A percentile compares a stretch with the other conserved stretches of the same genome.
Conservation (phyloP, 2,329 filamentous ascomycete species). For the Metarhizium guizhouense region DNA sequence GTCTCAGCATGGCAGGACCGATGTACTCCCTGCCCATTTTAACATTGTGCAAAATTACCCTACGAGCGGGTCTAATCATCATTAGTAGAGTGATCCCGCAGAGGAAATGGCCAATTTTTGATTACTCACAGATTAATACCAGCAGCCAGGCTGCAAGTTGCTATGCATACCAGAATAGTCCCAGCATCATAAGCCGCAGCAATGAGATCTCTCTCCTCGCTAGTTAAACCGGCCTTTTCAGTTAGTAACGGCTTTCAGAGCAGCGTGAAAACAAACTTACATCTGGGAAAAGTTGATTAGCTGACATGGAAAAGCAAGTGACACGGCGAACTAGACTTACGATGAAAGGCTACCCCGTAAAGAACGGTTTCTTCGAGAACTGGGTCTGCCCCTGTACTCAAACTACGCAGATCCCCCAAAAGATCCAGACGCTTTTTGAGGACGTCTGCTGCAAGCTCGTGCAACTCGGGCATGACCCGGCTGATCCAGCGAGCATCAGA, state of each 20-base stretch:
- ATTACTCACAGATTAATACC: slow-evolving; percentile 59
- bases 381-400: slow-evolving; percentile 57
- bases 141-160: slow-evolving; percentile 72
- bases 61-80: slow-evolving; percentile 43
- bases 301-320: background rate
- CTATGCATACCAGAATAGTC: slow-evolving; percentile 60
- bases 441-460: slow-evolving; percentile 36
- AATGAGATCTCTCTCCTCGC: slow-evolving; percentile 65
- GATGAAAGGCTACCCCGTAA: slow-evolving; percentile 66
- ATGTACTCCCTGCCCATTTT: slow-evolving; percentile 69
- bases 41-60: slow-evolving; percentile 67
- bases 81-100: slow-evolving; percentile 10
- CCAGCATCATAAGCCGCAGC: slow-evolving; percentile 63
- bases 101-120: background rate
- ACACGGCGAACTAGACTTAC: slow-evolving; percentile 30
- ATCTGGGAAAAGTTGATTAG: slow-evolving; percentile 19
- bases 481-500: slow-evolving; percentile 59
- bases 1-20: slow-evolving; percentile 70
- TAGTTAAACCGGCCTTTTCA: slow-evolving; percentile 55
- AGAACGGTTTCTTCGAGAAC: slow-evolving; percentile 55
- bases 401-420: slow-evolving; percentile 55
- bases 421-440: slow-evolving; percentile 54
- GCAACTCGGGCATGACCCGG: slow-evolving; percentile 48
- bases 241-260: slow-evolving; percentile 11
- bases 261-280: slow-evolving; percentile 16